Conservation (phyloP, 371 early-diverging fungal species). For the Apophysomyces variabilis region DNA sequence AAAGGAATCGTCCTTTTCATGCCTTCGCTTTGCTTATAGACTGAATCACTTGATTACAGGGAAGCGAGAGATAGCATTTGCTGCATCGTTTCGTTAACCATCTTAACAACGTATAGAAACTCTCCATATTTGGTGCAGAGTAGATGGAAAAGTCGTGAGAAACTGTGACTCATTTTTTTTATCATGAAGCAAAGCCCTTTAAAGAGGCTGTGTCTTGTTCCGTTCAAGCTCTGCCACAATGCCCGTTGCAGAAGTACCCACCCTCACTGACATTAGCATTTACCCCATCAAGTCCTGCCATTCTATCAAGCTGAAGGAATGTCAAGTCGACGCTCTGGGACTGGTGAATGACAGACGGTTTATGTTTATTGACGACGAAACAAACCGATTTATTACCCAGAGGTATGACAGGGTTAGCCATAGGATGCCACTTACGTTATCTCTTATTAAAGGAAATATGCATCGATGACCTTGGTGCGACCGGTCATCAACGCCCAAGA, state of each 20-base stretch:
- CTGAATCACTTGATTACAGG: too few relatives aligned
- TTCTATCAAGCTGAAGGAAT: slow-evolving; percentile 32
- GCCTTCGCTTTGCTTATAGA: too few relatives aligned
- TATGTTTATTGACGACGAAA: slow-evolving; percentile 42
- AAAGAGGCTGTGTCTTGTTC: not conserved
- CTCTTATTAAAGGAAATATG: slow-evolving; percentile 33
- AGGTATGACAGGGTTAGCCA: slow-evolving; percentile 28
- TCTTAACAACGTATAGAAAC: too few relatives aligned
- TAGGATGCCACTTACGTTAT: not conserved
- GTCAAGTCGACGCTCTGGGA: slow-evolving; percentile 40
- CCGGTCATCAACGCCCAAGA: slow-evolving; percentile 28
- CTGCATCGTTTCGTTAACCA: too few relatives aligned
- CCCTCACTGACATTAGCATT: slow-evolving; percentile 33
- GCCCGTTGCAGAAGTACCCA: slow-evolving; percentile 14
- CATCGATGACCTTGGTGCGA: slow-evolving; percentile 39
- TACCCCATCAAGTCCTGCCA: slow-evolving; percentile 56
- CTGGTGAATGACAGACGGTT: slow-evolving; percentile 48
- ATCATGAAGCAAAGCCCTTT: not conserved
- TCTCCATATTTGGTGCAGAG: not conserved
- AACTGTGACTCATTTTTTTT: slow-evolving; percentile 5
- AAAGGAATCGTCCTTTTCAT: too few relatives aligned
- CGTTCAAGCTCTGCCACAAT: not conserved
- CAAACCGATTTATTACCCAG: slow-evolving; percentile 46
- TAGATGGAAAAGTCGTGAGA: slow-evolving; percentile 4
- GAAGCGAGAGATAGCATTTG: too few relatives aligned